Conservation (phyloP, 768 basidiomycete species). For the Mycena rebaudengoi region DNA sequence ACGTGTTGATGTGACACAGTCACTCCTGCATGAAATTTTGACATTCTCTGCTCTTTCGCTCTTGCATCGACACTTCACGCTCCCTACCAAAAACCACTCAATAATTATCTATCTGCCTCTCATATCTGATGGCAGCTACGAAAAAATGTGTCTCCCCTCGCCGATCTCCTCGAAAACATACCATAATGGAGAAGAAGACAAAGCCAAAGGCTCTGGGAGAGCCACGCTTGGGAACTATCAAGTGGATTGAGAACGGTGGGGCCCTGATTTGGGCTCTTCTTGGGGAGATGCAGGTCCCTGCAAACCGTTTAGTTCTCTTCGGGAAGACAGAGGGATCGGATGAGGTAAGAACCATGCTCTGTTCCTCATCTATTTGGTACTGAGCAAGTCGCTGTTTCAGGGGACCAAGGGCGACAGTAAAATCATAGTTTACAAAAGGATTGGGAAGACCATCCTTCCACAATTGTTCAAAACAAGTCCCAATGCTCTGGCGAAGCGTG, state of each 20-base stretch:
- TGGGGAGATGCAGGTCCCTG: conserved; percentile 24
- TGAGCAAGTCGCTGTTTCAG: too few relatives aligned
- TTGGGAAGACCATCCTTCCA: conserved; percentile 29
- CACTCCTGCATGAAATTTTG: too few relatives aligned
- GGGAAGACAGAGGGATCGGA: too few relatives aligned
- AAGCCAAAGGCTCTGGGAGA: not conserved
- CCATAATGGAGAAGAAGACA: too few relatives aligned
- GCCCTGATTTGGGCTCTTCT: not conserved
- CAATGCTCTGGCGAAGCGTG: conserved; percentile 22
- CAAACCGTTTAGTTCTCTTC: conserved; percentile 31
- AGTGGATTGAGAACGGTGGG: not conserved
- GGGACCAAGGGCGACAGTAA: conserved; percentile 35
- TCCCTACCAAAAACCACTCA: too few relatives aligned
- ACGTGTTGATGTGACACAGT: too few relatives aligned
- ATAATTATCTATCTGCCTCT: too few relatives aligned
- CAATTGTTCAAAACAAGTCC: conserved; percentile 21
- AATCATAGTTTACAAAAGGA: conserved; percentile 28
- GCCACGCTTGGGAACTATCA: not conserved
- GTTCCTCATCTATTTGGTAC: too few relatives aligned
- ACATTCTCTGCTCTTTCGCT: too few relatives aligned
- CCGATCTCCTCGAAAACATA: not conserved
- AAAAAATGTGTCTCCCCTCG: not conserved
- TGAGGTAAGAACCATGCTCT: too few relatives aligned
- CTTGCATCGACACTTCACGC: too few relatives aligned
- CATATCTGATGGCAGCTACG: too few relatives aligned